Percentiles rank a stretch among this genome's conserved stretches.
Evolutionary conservation across 495 filamentous ascomycete genomes (phyloP).

Genomic region (Clohesyomyces aquaticus): DNA sequence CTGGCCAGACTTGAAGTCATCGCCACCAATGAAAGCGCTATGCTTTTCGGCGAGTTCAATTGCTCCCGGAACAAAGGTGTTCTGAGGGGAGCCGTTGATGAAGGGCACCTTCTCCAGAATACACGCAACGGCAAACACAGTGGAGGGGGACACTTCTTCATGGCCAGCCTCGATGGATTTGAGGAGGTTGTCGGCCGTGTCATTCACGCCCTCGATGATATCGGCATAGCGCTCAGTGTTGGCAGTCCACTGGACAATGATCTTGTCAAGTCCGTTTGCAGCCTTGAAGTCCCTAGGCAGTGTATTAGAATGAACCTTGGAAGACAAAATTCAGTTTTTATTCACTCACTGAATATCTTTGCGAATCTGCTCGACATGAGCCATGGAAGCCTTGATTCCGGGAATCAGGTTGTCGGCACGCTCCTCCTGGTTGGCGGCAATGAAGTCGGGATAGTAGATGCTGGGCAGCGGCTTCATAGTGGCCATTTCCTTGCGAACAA

Average conservation of each 20-base stretch:
- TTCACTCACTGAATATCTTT: conserved; percentile 82
- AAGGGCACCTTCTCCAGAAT: conserved; percentile 90
- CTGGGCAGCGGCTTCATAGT: conserved; percentile 86
- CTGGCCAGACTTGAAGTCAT: conserved; percentile 99
- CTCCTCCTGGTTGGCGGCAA: conserved; percentile 97
- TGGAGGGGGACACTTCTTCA: conserved; percentile 88
- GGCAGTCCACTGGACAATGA: conserved; percentile 97
- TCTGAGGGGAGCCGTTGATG: conserved; percentile 99
- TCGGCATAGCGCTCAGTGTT: conserved; percentile 98
- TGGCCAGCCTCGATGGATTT: conserved; percentile 84
- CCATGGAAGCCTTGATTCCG: conserved; percentile 79
- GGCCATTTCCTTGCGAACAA: conserved; percentile 91
- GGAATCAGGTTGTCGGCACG: conserved; percentile 89
- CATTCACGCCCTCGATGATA: conserved; percentile 85
- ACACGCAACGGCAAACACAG: conserved; percentile 91
- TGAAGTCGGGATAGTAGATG: conserved; percentile 99
- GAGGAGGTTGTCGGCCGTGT: conserved; percentile 92
- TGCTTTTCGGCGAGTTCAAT: conserved; percentile 88
- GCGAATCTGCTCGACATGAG: conserved; percentile 91
- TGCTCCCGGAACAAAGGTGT: conserved; percentile 95
- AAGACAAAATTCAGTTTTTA: background rate
- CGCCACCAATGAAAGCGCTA: conserved; percentile 90
- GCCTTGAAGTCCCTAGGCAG: conserved; percentile 80
- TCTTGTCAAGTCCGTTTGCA: conserved; percentile 83
- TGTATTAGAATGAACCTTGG: conserved; percentile 6